phyloP scores from a whole-genome alignment of 148 eudicot genomes.

The Amaranthus cruentus region DNA sequence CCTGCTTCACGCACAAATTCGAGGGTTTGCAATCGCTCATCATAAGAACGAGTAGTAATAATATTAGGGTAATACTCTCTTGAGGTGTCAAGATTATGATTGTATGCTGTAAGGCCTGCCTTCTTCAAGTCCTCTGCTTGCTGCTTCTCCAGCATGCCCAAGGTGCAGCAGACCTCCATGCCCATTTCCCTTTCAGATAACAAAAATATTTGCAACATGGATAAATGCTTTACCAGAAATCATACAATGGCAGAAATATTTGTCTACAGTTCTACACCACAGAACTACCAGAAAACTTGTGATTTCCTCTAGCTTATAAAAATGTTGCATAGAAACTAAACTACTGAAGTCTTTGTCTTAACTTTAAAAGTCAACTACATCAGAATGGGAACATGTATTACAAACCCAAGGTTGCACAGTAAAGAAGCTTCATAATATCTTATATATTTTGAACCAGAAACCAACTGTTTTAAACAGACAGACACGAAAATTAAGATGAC shows the following conservation, averaged over 20 bases:
- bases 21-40: conserved; percentile 88
- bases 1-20: conserved; percentile 93
- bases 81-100: conserved; percentile 97
- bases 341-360: too few relatives aligned
- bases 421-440: too few relatives aligned
- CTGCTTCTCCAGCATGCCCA: conserved; percentile 98
- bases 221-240: not conserved
- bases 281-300: not conserved
- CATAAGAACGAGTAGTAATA: conserved; percentile 90
- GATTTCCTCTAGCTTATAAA: not conserved
- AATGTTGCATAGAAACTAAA: too few relatives aligned
- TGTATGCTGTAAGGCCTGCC: conserved; percentile 97
- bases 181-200: conserved; percentile 76
- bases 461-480: too few relatives aligned
- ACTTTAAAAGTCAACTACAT: too few relatives aligned
- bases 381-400: too few relatives aligned
- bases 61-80: conserved; percentile 91
- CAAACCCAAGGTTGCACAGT: too few relatives aligned
- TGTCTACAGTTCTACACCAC: not conserved
- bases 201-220: not conserved
- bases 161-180: conserved; percentile 98
- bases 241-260: not conserved
- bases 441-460: too few relatives aligned
- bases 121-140: conserved; percentile 86
- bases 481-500: too few relatives aligned